Evolutionary conservation across 306 rosid genomes (phyloP), one percentile per base, ranked within the genome.

Genomic region (Ziziphus jujuba): DNA sequence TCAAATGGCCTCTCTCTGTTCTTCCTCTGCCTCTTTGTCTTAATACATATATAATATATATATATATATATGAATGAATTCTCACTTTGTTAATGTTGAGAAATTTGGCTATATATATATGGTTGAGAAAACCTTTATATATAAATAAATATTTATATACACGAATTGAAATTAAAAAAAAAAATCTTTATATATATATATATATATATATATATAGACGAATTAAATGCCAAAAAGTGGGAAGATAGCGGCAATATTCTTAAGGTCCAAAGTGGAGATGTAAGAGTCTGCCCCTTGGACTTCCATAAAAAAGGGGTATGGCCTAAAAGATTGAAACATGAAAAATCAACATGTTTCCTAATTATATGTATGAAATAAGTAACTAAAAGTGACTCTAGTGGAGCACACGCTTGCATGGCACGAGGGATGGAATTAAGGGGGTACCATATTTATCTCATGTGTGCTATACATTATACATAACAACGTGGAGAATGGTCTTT

Each of bases 361-460:
- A n/a, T n/a, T n/a, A n/a, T n/a, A n/a, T n/a, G n/a, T n/a, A n/a
- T n/a, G n/a, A n/a, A n/a, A n/a, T n/a, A n/a, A n/a, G n/a, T n/a
- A n/a, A n/a, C n/a, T n/a, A n/a, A n/a, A n/a, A n/a, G n/a, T 83
- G 79, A 77, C 80, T 72, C 28, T 77, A 84, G 87, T 86, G 96
- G 89, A 79, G 9, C 43, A 78, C 87, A 86, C 87, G 88, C 71
- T 59, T 63, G 78, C 81, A 86, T 66, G 77, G 81, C 9, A 23
- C 11, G n/a, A n/a, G n/a, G n/a, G n/a, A n/a, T n/a, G n/a, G n/a
- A n/a, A n/a, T n/a, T n/a, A n/a, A n/a, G n/a, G n/a, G n/a, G n/a
- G n/a, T n/a, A n/a, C n/a, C n/a, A n/a, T n/a, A n/a, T n/a, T n/a
- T n/a, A n/a, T n/a, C n/a, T n/a, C n/a, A n/a, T n/a, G n/a, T n/a